Conservation (phyloP, 106 monocot genomes). For the Narthecium ossifragum region DNA sequence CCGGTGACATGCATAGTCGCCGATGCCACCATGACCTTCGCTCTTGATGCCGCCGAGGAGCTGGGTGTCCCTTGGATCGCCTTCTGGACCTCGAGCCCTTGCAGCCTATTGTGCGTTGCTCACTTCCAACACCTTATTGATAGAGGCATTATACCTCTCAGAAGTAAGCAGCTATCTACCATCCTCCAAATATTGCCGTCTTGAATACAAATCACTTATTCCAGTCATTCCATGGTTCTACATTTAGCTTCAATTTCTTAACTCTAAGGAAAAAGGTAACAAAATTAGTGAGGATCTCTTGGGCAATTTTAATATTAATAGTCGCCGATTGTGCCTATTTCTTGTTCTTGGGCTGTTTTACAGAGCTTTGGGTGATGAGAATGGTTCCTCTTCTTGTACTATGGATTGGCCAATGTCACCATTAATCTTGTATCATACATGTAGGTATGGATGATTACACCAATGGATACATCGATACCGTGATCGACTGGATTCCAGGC, state of each 20-base stretch:
- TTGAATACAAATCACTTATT: too few relatives aligned
- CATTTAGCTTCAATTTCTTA: too few relatives aligned
- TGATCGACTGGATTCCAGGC: conserved; percentile 32
- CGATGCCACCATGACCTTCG: not conserved
- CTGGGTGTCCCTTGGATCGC: not conserved
- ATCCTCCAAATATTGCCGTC: too few relatives aligned
- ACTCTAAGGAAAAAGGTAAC: too few relatives aligned
- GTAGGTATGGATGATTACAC: conserved; percentile 21
- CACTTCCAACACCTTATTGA: conserved; percentile 3
- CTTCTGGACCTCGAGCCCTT: not conserved
- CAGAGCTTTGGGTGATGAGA: too few relatives aligned
- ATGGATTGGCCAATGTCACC: not conserved
- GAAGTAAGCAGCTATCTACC: too few relatives aligned
- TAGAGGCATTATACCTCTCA: not conserved
- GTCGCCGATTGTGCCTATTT: too few relatives aligned
- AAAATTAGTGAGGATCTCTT: too few relatives aligned
- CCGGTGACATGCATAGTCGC: conserved; percentile 2
- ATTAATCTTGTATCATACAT: not conserved
- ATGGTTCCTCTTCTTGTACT: not conserved
- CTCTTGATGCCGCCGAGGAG: not conserved
- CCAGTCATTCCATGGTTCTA: too few relatives aligned
- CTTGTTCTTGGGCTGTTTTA: too few relatives aligned
- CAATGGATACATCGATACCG: conserved; percentile 39
- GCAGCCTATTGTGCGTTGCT: not conserved
- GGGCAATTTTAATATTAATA: too few relatives aligned